A percentile compares a stretch with the other conserved stretches of the same genome.
Evolutionary conservation across 495 filamentous ascomycete species (phyloP).

Genomic region (Hyphodiscus hymeniophilus): DNA sequence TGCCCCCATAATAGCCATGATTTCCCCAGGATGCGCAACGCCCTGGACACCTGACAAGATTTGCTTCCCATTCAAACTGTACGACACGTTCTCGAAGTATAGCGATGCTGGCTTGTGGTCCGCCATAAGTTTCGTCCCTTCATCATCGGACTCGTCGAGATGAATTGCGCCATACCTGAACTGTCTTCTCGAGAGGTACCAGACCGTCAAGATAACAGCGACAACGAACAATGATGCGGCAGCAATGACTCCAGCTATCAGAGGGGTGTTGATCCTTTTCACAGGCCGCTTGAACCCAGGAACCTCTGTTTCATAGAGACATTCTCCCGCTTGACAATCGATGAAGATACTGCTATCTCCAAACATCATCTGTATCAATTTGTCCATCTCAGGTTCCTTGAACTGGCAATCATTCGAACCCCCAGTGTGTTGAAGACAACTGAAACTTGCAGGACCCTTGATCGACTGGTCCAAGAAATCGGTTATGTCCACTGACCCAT

Average conservation of each 20-base stretch:
- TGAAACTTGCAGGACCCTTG: constrained; percentile 77
- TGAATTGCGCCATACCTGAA: constrained; percentile 64
- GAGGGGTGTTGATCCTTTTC: constrained; percentile 93
- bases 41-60: constrained; percentile 78
- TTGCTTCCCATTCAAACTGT: constrained; percentile 76
- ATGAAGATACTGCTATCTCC: constrained; percentile 84
- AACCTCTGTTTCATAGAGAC: constrained; percentile 82
- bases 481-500: constrained; percentile 82
- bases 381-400: constrained; percentile 83
- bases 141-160: constrained; percentile 87
- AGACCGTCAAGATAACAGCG: constrained; percentile 69
- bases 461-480: constrained; percentile 78
- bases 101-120: constrained; percentile 88
- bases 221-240: constrained; percentile 82
- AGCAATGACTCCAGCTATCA: constrained; percentile 92
- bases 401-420: constrained; percentile 64
- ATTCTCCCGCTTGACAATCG: constrained; percentile 80
- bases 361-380: constrained; percentile 78
- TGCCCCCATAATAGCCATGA: constrained; percentile 97
- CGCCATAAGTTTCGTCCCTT: constrained; percentile 71
- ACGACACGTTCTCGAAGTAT: constrained; percentile 82
- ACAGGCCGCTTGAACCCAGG: constrained; percentile 83
- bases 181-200: constrained; percentile 79
- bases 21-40: constrained; percentile 77
- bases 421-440: constrained; percentile 54